These are phyloP conservation scores for Candida rishiriensis DNA, from an alignment of 805 yeast species.

Conservation along the genomic window DNA sequence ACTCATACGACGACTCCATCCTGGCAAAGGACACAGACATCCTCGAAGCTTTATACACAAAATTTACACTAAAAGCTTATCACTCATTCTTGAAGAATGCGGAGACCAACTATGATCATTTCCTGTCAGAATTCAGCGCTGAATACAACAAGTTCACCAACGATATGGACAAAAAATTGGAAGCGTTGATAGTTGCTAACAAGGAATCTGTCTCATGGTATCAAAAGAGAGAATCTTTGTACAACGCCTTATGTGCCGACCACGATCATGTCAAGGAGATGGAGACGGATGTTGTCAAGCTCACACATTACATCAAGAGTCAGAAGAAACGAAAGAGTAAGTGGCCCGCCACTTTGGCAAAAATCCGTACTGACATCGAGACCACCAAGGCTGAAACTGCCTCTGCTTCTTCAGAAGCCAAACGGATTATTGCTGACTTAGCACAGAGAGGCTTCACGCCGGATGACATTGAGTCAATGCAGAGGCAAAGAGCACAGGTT, in stretches of 20 bases:
- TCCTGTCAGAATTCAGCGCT: conserved; percentile 48
- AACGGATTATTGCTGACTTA: conserved; percentile 43
- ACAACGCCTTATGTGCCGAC: conserved; percentile 45
- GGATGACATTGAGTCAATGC: conserved; percentile 58
- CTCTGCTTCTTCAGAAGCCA: conserved; percentile 32
- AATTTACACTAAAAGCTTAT: conserved; percentile 65
- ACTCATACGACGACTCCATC: conserved; percentile 20
- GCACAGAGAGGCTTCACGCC: conserved; percentile 55
- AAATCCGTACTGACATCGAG: conserved; percentile 51
- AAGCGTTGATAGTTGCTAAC: conserved; percentile 37
- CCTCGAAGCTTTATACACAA: conserved; percentile 28
- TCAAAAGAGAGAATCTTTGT: conserved; percentile 39
- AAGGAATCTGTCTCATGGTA: conserved; percentile 35
- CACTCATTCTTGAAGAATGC: conserved; percentile 54
- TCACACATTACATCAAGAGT: conserved; percentile 63
- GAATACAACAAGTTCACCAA: conserved; percentile 51
- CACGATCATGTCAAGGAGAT: conserved; percentile 57
- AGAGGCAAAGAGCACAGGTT: conserved; percentile 55
- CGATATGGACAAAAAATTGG: conserved; percentile 44
- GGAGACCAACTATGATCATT: conserved; percentile 56
- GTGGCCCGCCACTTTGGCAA: conserved; percentile 59
- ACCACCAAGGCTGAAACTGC: conserved; percentile 36
- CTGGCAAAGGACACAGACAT: conserved; percentile 23
- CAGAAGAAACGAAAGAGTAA: conserved; percentile 60
- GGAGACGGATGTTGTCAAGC: conserved; percentile 65